A percentile compares a stretch with the other conserved stretches of the same genome.
phyloP scores from a whole-genome alignment of 2,329 filamentous ascomycete species.

The Blastomyces emzantsi region DNA sequence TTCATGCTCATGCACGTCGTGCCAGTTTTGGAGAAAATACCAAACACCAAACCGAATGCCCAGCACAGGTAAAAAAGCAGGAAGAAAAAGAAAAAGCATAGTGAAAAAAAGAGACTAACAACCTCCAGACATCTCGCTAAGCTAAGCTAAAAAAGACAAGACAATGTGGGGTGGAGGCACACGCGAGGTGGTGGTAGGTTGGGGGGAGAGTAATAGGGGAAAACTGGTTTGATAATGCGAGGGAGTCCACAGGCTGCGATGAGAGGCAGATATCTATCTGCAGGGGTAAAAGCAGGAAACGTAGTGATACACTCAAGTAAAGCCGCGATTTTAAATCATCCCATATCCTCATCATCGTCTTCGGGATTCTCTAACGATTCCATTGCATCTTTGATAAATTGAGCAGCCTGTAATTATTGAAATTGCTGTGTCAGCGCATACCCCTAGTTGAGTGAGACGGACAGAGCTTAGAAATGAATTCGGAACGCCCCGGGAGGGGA shows the following conservation, averaged over 20 bases:
- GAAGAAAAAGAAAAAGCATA: background rate
- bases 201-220: background rate
- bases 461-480: background rate
- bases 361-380: constrained; percentile 77
- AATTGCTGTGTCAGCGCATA: constrained; percentile 15
- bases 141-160: constrained; percentile 2
- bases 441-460: background rate
- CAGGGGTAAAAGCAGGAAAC: background rate
- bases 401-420: constrained; percentile 57
- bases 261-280: background rate
- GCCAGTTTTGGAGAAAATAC: background rate
- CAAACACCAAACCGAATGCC: constrained; percentile 5
- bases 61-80: background rate
- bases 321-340: constrained; percentile 21
- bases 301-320: background rate
- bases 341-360: constrained; percentile 48
- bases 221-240: background rate
- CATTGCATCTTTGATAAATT: constrained; percentile 93
- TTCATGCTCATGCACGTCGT: constrained; percentile 4
- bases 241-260: background rate
- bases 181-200: background rate
- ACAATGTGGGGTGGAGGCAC: background rate
- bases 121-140: background rate
- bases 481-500: background rate
- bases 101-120: background rate